Base-by-base conservation (phyloP, 169 alveolate species). In the Besnoitia besnoiti region DNA sequence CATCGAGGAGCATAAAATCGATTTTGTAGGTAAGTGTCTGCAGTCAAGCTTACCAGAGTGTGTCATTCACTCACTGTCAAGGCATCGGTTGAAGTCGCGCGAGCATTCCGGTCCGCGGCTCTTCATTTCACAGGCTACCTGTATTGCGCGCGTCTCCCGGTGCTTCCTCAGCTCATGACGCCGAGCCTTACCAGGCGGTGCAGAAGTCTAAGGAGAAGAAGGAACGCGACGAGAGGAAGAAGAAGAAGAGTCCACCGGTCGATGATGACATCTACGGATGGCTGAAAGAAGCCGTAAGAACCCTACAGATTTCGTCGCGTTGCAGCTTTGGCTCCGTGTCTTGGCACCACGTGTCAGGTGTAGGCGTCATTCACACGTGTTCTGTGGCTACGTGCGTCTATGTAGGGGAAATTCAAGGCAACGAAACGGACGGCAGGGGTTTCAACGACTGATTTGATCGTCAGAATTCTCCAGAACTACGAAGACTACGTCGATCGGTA, bases 381-480 rank as follows among this genome's bases (percentile, higher is more conserved):
- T n/a, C n/a, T n/a, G n/a, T n/a, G n/a, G n/a, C n/a, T n/a, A n/a
- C n/a, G n/a, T n/a, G n/a, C n/a, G n/a, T n/a, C n/a, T n/a, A n/a
- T 49, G 46, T 59, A 89, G 96, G 98, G 99, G 49, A 97, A 96
- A 79, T 98, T 98, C 93, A 96, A 95, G 95, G 99, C 99, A 21
- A 98, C 99, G 7, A 96, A 96, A 80, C 95, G 99, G 85, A 98
- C 99, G 37, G 98, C 95, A 67, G 99, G 99, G 0, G 98, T 98
- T 21, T 98, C 99, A n/a, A 99, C 99, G 55, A 98, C 99, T 37
- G 99, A 99, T 90, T 82, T 98, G 62, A 97, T 99, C 49, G 97
- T 98, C 49, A 95, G 99, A 80, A 98, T 99, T 55, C 96, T 99
- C 47, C 98, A 97, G 92, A 98, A 98, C 92, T 99, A 98, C 93